These are phyloP conservation scores for Beauveria asiatica DNA, from an alignment of 2,329 filamentous ascomycete species.

Conservation along the genomic window DNA sequence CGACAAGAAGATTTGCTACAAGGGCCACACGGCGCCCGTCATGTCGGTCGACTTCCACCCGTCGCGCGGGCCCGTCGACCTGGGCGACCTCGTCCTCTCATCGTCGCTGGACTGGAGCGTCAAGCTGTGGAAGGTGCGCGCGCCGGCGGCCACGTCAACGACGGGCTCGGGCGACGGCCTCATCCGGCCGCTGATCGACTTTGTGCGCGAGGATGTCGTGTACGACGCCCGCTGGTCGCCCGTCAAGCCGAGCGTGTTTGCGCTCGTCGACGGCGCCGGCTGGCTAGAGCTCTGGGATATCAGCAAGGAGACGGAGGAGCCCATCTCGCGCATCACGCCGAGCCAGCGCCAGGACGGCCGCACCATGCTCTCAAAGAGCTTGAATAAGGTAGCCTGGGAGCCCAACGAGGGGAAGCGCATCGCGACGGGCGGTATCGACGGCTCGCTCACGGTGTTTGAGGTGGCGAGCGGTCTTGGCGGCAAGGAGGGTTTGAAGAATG, in stretches of 20 bases:
- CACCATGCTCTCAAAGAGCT: conserved; percentile 68
- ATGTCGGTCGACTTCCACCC: conserved; percentile 97
- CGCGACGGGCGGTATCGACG: conserved; percentile 87
- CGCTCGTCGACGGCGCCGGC: conserved; percentile 86
- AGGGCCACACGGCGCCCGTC: conserved; percentile 84
- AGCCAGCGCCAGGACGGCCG: conserved; percentile 55
- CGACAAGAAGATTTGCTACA: conserved; percentile 79
- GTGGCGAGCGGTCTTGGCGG: conserved; percentile 75
- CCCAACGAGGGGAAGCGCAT: conserved; percentile 76
- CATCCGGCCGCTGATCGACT: conserved; percentile 73
- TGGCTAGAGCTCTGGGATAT: conserved; percentile 94
- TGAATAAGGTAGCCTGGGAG: conserved; percentile 96
- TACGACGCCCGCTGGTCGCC: conserved; percentile 97
- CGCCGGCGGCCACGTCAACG: conserved; percentile 64
- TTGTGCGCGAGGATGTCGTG: conserved; percentile 89
- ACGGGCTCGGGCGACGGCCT: conserved; percentile 41
- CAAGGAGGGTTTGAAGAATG: conserved; percentile 71
- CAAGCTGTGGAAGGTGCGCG: conserved; percentile 90
- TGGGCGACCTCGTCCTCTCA: conserved; percentile 88
- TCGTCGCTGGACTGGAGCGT: conserved; percentile 94
- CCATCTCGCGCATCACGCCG: conserved; percentile 71
- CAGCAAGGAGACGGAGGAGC: conserved; percentile 85
- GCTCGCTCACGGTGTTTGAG: conserved; percentile 85
- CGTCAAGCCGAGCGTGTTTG: conserved; percentile 87
- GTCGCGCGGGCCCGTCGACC: conserved; percentile 80